Base-by-base conservation (phyloP, 2,329 filamentous ascomycete species). In the Penicillium brasilianum region DNA sequence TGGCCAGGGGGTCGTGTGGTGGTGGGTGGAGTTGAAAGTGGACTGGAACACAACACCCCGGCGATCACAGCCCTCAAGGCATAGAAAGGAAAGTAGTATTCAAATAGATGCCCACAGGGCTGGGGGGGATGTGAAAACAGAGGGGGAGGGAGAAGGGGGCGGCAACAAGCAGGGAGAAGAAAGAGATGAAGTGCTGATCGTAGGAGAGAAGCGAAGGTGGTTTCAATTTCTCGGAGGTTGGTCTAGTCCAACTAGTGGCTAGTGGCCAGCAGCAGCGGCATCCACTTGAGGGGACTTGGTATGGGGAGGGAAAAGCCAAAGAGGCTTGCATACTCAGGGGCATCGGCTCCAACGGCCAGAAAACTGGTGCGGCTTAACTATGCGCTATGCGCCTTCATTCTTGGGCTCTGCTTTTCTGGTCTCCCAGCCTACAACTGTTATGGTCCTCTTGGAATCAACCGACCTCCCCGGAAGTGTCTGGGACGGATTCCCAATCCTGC, bases 261-360 rank as follows among this genome's bases (percentile, higher is more conserved):
- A 57, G 66, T 65, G 58, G 55, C 61, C 49, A 53, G 32, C 51
- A 28, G 32, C 37, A 55, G 39, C 39, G 28, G 53, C 53, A 48
- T 41, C 53, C 37, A 43, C 37, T 32, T 22, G 22, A 25, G 39
- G 22, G 18, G 28, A 28, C 13, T 53, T 53, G 34, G 58, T 59
- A 64, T 61, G 55, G 57, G 63, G 37, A 5, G 2, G 14, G 9
- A n/a, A 10, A 32, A 50, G 48, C 48, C 48, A 34, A 22, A 53
- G 48, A 39, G 34, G 46, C 46, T 53, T 64, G 59, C 66, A 67
- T 65, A 61, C 63, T 67, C 64, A 69, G 66, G 67, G 67, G 67
- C 63, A 65, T 39, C 51, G 53, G 39, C 30, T 57, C 48, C 39
- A 65, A 65, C 63, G 60, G 44, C 59, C 62, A 44, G 14, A n/a